Evolutionary conservation across 495 filamentous ascomycete genomes (phyloP).

Genomic region (Schizothecium vesticola): DNA sequence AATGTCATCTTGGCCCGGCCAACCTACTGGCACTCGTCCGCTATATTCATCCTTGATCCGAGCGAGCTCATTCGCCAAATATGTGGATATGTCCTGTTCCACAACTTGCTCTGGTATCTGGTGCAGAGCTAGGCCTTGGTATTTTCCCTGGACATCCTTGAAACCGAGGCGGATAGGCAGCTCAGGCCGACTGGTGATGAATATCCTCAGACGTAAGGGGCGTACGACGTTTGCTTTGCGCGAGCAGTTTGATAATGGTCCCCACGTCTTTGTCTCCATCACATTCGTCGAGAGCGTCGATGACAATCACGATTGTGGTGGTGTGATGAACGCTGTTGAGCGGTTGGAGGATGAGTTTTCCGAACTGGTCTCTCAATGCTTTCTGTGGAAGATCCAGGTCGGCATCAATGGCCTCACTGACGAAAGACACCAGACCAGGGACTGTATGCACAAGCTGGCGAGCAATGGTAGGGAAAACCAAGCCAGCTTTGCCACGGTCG

Average conservation of each 20-base stretch:
- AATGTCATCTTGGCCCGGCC: conserved; percentile 36
- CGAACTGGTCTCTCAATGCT: conserved; percentile 42
- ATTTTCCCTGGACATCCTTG: conserved; percentile 17
- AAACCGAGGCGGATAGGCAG: conserved; percentile 36
- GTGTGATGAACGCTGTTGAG: conserved; percentile 14
- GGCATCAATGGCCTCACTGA: conserved; percentile 36
- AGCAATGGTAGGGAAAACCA: conserved; percentile 44
- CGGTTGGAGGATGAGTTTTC: conserved; percentile 43
- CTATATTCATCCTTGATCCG: conserved; percentile 23
- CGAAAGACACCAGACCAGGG: conserved; percentile 21
- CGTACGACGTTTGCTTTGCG: conserved; percentile 10
- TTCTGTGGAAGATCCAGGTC: conserved; percentile 35
- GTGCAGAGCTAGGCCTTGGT: conserved; percentile 29
- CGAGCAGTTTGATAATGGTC: conserved; percentile 35
- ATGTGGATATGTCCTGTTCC: conserved; percentile 33
- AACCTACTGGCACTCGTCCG: conserved; percentile 22
- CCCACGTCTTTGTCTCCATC: conserved; percentile 35
- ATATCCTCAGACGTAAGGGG: conserved; percentile 14
- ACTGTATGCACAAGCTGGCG: conserved; percentile 33
- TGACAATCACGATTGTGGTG: conserved; percentile 31
- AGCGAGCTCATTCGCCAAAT: conserved; percentile 21
- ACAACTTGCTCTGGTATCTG: conserved; percentile 25
- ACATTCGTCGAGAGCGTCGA: conserved; percentile 54
- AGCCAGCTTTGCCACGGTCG: conserved; percentile 35
- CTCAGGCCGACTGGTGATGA: conserved; percentile 43